These are phyloP conservation scores for Zhuliangozyma blackwelliae DNA, from an alignment of 1,139 yeast genomes.

Conservation along the genomic window DNA sequence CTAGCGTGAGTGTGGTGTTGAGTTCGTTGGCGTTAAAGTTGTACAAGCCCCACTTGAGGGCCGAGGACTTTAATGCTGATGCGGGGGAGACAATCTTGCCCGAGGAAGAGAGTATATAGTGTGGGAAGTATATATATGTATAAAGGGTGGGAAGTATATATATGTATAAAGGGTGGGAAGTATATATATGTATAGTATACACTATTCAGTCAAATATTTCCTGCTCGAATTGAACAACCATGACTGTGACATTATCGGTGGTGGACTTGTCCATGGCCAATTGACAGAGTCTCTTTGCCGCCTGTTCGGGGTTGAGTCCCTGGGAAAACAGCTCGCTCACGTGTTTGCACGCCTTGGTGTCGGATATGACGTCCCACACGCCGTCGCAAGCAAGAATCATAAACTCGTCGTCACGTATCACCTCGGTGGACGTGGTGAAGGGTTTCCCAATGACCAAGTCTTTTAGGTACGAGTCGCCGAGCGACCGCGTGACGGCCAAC, in stretches of 20 bases:
- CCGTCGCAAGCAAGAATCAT: slow-evolving; percentile 93
- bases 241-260: slow-evolving; percentile 89
- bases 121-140: neutral
- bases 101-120: slow-evolving; percentile 1
- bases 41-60: slow-evolving; percentile 35
- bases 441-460: slow-evolving; percentile 87
- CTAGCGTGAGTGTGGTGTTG: slow-evolving; percentile 53
- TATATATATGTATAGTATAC: neutral
- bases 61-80: slow-evolving; percentile 12
- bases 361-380: slow-evolving; percentile 87
- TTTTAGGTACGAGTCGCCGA: slow-evolving; percentile 94
- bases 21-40: slow-evolving; percentile 52
- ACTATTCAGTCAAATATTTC: slow-evolving; percentile 26
- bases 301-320: slow-evolving; percentile 48
- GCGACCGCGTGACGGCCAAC: slow-evolving; percentile 87
- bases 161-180: neutral
- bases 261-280: slow-evolving; percentile 78
- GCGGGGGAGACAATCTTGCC: slow-evolving; percentile 3
- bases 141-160: neutral
- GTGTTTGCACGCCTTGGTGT: slow-evolving; percentile 73
- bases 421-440: slow-evolving; percentile 83
- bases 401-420: slow-evolving; percentile 60
- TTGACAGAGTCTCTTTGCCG: slow-evolving; percentile 66
- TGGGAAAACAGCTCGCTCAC: slow-evolving; percentile 42
- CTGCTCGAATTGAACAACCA: slow-evolving; percentile 68